Percentiles rank a stretch among this genome's conserved stretches.
phyloP scores from a whole-genome alignment of 1,284 basidiomycete species.

The Xanthoconium separans region DNA sequence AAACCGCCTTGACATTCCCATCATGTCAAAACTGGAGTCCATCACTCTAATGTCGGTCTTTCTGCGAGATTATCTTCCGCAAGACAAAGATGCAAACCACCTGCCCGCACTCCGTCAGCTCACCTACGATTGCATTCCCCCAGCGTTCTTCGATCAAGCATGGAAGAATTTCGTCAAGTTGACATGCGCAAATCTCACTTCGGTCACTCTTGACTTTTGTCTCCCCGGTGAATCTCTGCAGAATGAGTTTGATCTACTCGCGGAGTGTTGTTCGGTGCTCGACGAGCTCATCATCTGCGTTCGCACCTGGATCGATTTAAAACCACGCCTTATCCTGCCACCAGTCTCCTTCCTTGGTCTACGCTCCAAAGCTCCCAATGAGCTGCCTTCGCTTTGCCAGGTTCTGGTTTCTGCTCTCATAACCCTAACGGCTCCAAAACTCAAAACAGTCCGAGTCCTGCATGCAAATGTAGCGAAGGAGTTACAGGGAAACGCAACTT shows the following conservation, averaged over 20 bases:
- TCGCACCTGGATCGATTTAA: constrained; percentile 25
- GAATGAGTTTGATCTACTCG: constrained; percentile 24
- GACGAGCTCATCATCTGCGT: constrained; percentile 27
- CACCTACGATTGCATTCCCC: constrained; percentile 34
- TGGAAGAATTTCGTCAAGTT: constrained; percentile 28
- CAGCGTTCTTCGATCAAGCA: constrained; percentile 28
- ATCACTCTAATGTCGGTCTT: constrained; percentile 30
- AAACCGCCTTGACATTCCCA: constrained; percentile 22
- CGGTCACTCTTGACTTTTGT: constrained; percentile 29
- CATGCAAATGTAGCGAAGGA: constrained; percentile 14
- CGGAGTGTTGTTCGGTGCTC: constrained; percentile 26
- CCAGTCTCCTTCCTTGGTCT: constrained; percentile 26
- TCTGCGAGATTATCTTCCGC: constrained; percentile 32
- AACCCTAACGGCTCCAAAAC: constrained; percentile 24
- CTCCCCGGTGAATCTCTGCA: constrained; percentile 26
- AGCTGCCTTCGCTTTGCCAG: constrained; percentile 12
- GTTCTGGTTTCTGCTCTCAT: constrained; percentile 22
- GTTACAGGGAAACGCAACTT: constrained; percentile 9
- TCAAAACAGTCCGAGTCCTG: constrained; percentile 23
- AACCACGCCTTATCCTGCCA: constrained; percentile 20
- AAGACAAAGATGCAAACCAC: constrained; percentile 27
- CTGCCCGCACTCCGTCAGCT: constrained; percentile 32
- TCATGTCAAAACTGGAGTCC: constrained; percentile 31
- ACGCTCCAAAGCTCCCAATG: constrained; percentile 18
- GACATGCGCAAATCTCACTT: constrained; percentile 29